Conservation (phyloP, 2,329 filamentous ascomycete species). For the Colletotrichum incanum region DNA sequence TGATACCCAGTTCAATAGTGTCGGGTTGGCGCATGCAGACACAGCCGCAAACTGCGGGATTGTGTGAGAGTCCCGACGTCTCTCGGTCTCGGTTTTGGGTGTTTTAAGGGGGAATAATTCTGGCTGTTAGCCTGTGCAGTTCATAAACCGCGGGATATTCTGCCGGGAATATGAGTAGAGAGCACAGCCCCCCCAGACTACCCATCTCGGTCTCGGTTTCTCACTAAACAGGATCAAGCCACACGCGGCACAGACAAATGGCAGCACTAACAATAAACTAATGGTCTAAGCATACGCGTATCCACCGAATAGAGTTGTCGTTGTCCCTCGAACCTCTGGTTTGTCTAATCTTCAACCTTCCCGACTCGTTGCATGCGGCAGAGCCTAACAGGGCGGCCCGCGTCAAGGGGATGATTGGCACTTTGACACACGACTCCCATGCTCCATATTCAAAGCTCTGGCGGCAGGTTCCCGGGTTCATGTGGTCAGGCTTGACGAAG, state of each 20-base stretch:
- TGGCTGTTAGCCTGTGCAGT: neutral
- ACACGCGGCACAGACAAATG: neutral
- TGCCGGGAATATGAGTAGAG: neutral
- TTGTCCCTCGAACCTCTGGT: slow-evolving; percentile 1
- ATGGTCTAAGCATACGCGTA: slow-evolving; percentile 22
- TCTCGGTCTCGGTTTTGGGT: slow-evolving; percentile 34
- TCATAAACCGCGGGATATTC: neutral
- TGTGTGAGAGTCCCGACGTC: neutral
- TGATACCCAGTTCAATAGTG: neutral
- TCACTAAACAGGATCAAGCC: neutral
- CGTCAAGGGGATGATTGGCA: slow-evolving; percentile 25
- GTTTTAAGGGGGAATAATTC: neutral
- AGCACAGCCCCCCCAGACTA: slow-evolving; percentile 19
- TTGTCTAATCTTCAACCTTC: neutral
- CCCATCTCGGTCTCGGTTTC: slow-evolving; percentile 38
- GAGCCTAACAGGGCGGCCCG: neutral
- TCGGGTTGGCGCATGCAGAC: neutral
- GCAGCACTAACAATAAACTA: neutral
- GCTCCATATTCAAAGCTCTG: slow-evolving; percentile 9
- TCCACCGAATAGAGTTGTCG: slow-evolving; percentile 33
- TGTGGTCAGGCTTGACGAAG: neutral
- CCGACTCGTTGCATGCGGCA: neutral
- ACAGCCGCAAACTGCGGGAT: slow-evolving; percentile 18
- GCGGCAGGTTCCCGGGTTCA: neutral
- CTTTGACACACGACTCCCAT: neutral